Evolutionary conservation across 1,284 basidiomycete genomes (phyloP).

Genomic region (Blastosporella zonata): DNA sequence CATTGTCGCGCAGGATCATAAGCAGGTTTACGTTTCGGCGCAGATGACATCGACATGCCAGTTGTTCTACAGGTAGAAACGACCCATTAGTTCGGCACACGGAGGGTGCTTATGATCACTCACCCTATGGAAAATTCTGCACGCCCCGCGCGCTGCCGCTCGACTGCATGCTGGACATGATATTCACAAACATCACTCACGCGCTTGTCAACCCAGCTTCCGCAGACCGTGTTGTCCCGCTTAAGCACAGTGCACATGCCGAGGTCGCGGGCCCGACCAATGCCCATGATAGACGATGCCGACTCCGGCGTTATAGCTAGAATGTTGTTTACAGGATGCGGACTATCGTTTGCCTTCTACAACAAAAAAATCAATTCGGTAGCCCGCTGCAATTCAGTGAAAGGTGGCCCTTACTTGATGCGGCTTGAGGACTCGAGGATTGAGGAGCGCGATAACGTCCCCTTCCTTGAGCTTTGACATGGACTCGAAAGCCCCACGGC

Average conservation of each 20-base stretch:
- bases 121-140: conserved; percentile 84
- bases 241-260: conserved; percentile 78
- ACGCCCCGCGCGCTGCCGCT: conserved; percentile 65
- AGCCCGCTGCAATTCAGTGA: not conserved
- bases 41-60: conserved; percentile 52
- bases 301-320: conserved; percentile 87
- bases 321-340: conserved; percentile 77
- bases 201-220: conserved; percentile 84
- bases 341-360: conserved; percentile 52
- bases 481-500: conserved; percentile 88
- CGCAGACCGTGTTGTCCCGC: conserved; percentile 79
- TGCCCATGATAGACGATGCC: conserved; percentile 73
- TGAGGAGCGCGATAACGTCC: conserved; percentile 86
- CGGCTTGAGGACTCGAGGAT: conserved; percentile 84
- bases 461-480: conserved; percentile 85
- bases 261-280: conserved; percentile 85
- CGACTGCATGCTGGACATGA: conserved; percentile 81
- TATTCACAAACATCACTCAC: conserved; percentile 86
- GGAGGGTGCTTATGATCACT: conserved; percentile 18
- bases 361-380: not conserved
- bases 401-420: conserved; percentile 58
- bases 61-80: conserved; percentile 58
- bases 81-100: conserved; percentile 6
- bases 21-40: conserved; percentile 48
- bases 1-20: conserved; percentile 69